Evolutionary conservation across 441 rosid species (phyloP).

Genomic region (Erodium trifolium): DNA sequence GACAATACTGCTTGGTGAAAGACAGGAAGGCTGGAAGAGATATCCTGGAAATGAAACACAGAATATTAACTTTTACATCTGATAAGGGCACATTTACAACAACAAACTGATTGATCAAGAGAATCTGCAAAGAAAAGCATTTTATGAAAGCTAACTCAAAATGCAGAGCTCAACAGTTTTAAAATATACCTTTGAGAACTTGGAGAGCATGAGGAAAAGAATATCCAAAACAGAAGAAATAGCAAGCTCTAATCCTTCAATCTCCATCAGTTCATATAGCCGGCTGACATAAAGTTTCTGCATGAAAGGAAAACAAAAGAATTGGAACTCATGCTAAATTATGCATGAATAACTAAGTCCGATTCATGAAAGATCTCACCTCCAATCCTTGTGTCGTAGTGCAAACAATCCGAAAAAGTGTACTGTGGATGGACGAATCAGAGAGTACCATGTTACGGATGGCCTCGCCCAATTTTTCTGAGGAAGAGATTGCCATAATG

Average conservation of each 20-base stretch:
- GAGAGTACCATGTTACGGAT: slow-evolving; percentile 55
- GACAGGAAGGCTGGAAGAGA: slow-evolving; percentile 42
- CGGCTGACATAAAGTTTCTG: slow-evolving; percentile 73
- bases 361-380: slow-evolving; percentile 40
- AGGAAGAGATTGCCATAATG: slow-evolving; percentile 40
- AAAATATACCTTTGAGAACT: slow-evolving; percentile 49
- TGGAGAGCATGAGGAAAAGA: slow-evolving; percentile 48
- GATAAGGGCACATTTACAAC: background rate
- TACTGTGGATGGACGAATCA: slow-evolving; percentile 73
- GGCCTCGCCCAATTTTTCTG: slow-evolving; percentile 45
- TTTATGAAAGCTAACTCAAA: background rate
- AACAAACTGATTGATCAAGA: slow-evolving; percentile 7
- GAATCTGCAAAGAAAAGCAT: slow-evolving; percentile 2
- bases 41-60: slow-evolving; percentile 45
- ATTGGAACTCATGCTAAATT: slow-evolving; percentile 4
- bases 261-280: slow-evolving; percentile 54
- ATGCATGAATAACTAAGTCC: slow-evolving; percentile 16
- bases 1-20: slow-evolving; percentile 78
- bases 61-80: slow-evolving; percentile 15
- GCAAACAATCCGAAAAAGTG: slow-evolving; percentile 65
- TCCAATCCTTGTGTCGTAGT: slow-evolving; percentile 65
- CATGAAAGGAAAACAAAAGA: slow-evolving; percentile 20
- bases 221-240: slow-evolving; percentile 66
- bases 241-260: slow-evolving; percentile 81
- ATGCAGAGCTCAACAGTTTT: slow-evolving; percentile 12